Conservation (phyloP, 2,329 filamentous ascomycete genomes). For the Aschersonia sp. region DNA sequence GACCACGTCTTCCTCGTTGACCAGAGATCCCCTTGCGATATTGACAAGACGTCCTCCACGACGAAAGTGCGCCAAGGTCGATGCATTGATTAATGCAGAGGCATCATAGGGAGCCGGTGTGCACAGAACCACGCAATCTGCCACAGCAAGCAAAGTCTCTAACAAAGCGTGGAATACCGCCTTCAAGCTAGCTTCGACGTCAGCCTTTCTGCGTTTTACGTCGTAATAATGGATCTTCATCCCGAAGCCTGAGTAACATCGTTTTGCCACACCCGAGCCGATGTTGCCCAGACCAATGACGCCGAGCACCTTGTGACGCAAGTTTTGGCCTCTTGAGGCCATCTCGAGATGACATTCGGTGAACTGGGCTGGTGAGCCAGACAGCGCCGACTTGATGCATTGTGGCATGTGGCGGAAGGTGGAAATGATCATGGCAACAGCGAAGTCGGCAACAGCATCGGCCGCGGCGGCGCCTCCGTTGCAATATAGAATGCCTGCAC, state of each 20-base stretch:
- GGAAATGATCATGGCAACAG: conserved; percentile 52
- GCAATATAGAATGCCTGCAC: conserved; percentile 51
- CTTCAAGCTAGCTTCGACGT: conserved; percentile 23
- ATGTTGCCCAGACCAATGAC: conserved; percentile 58
- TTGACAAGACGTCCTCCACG: conserved; percentile 47
- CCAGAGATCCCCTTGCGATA: conserved; percentile 47
- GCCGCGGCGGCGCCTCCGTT: conserved; percentile 57
- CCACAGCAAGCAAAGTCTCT: conserved; percentile 31
- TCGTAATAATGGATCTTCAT: conserved; percentile 56
- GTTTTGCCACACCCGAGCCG: conserved; percentile 44
- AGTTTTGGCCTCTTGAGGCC: conserved; percentile 47
- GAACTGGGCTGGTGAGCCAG: conserved; percentile 26
- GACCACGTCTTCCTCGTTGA: conserved; percentile 50
- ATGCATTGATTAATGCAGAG: conserved; percentile 28
- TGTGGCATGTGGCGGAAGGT: conserved; percentile 56
- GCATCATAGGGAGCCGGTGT: conserved; percentile 31
- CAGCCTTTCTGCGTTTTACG: conserved; percentile 30
- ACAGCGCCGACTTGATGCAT: conserved; percentile 41
- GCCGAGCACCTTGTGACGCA: conserved; percentile 44
- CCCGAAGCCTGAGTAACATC: conserved; percentile 37
- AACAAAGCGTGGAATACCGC: conserved; percentile 38
- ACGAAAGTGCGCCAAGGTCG: conserved; percentile 35
- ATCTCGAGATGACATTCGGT: conserved; percentile 42
- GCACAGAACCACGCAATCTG: conserved; percentile 50
- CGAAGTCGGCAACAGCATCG: conserved; percentile 60